These are phyloP conservation scores for Fusarium nurragi DNA, from an alignment of 2,329 filamentous ascomycete species.

Conservation along the genomic window DNA sequence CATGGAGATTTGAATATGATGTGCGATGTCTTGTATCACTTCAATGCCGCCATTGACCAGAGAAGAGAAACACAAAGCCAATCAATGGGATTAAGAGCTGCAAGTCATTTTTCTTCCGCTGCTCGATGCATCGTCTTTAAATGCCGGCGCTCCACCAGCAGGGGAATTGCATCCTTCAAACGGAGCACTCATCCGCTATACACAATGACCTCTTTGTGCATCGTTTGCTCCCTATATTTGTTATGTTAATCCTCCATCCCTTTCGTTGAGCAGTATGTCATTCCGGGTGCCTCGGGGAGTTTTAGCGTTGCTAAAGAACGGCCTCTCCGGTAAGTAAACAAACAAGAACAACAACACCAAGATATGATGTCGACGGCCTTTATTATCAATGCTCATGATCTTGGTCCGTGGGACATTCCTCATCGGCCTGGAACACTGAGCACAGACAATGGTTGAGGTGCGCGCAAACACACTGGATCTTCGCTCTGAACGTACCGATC, in stretches of 20 bases:
- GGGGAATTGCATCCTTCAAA: not conserved
- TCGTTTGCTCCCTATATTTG: not conserved
- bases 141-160: slow-evolving; percentile 17
- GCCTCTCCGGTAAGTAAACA: slow-evolving; percentile 37
- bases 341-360: slow-evolving; percentile 38
- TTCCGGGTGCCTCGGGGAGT: slow-evolving; percentile 5
- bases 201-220: not conserved
- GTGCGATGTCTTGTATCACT: slow-evolving; percentile 14
- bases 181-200: not conserved
- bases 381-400: slow-evolving; percentile 23
- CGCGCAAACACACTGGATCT: slow-evolving; percentile 30
- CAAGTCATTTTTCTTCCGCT: slow-evolving; percentile 13
- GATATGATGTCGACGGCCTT: slow-evolving; percentile 13
- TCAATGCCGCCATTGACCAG: not conserved
- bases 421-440: slow-evolving; percentile 27
- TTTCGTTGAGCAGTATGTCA: not conserved
- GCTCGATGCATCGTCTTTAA: slow-evolving; percentile 9
- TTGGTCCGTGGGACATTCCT: slow-evolving; percentile 36
- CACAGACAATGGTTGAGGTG: slow-evolving; percentile 35
- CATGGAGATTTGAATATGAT: slow-evolving; percentile 14
- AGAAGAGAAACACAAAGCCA: slow-evolving; percentile 5
- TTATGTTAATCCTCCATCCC: not conserved
- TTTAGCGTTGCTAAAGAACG: slow-evolving; percentile 20
- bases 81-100: slow-evolving; percentile 11
- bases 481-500: slow-evolving; percentile 17